Percentiles rank a stretch among this genome's conserved stretches.
These are phyloP conservation scores for Kwoniella sp. DNA, from an alignment of 768 basidiomycete genomes.

Conservation along the genomic window DNA sequence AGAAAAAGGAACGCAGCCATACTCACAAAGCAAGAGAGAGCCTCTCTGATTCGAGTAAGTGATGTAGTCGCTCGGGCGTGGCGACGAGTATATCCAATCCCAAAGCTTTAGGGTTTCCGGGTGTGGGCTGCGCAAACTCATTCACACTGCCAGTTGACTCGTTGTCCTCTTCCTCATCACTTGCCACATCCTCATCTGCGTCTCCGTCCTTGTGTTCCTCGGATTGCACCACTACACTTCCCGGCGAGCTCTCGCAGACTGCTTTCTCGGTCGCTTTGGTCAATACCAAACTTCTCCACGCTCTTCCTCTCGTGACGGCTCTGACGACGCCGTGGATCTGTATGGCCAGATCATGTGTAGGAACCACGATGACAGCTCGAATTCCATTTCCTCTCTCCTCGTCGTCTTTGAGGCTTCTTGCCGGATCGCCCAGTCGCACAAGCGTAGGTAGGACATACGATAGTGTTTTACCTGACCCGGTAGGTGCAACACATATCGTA, in stretches of 20 bases:
- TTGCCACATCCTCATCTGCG: constrained; percentile 65
- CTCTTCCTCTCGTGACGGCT: constrained; percentile 65
- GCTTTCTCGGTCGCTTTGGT: constrained; percentile 88
- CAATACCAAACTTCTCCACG: constrained; percentile 79
- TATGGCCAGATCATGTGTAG: constrained; percentile 92
- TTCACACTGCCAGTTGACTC: constrained; percentile 26
- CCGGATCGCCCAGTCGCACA: constrained; percentile 51
- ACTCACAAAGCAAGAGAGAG: constrained; percentile 43
- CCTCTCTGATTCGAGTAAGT: constrained; percentile 69
- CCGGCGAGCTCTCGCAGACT: constrained; percentile 56
- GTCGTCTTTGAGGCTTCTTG: constrained; percentile 25
- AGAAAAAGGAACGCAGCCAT: neutral
- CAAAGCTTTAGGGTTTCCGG: constrained; percentile 48
- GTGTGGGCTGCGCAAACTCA: constrained; percentile 8
- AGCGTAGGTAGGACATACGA: constrained; percentile 86
- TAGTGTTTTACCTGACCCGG: constrained; percentile 95
- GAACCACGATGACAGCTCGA: constrained; percentile 79
- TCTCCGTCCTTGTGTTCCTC: constrained; percentile 56
- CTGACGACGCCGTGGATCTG: constrained; percentile 92
- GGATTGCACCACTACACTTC: constrained; percentile 58
- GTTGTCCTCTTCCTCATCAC: constrained; percentile 55
- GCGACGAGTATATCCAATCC: constrained; percentile 78
- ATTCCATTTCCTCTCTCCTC: constrained; percentile 61
- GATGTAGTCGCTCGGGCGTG: constrained; percentile 85
- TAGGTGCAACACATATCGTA: constrained; percentile 91